phyloP scores from a whole-genome alignment of 345 rosid species.

The Gossypium thurberi region DNA sequence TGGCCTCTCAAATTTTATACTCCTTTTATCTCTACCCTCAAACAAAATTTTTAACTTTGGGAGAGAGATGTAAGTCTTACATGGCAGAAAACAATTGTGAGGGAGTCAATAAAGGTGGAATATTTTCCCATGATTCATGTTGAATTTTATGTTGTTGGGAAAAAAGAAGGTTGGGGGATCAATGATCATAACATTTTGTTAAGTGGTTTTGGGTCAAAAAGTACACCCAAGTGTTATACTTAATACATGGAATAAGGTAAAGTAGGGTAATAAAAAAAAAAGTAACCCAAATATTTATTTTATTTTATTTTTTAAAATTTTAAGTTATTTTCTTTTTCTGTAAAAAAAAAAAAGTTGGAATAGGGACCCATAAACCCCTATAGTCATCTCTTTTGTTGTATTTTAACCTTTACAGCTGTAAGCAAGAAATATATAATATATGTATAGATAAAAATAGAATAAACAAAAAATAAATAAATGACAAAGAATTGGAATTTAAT shows the following conservation, averaged over 20 bases:
- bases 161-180: not conserved
- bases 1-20: too few species aligned
- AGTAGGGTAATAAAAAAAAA: not conserved
- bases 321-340: not conserved
- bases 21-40: too few species aligned
- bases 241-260: not conserved
- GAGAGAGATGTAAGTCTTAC: not conserved
- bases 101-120: not conserved
- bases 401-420: slow-evolving; percentile 44
- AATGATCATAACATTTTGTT: not conserved
- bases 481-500: too few species aligned
- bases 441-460: too few species aligned
- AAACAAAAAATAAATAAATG: too few species aligned
- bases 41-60: too few species aligned
- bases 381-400: slow-evolving; percentile 4
- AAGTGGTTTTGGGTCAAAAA: slow-evolving; percentile 6
- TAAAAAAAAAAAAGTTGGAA: not conserved
- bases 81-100: not conserved
- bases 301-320: not conserved
- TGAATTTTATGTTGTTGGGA: slow-evolving; percentile 3
- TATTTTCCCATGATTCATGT: not conserved
- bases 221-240: not conserved
- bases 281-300: not conserved
- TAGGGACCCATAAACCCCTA: slow-evolving; percentile 14
- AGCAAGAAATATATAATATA: too few species aligned